Conservation (phyloP, 1,284 basidiomycete species). For the Inonotus hispidus region DNA sequence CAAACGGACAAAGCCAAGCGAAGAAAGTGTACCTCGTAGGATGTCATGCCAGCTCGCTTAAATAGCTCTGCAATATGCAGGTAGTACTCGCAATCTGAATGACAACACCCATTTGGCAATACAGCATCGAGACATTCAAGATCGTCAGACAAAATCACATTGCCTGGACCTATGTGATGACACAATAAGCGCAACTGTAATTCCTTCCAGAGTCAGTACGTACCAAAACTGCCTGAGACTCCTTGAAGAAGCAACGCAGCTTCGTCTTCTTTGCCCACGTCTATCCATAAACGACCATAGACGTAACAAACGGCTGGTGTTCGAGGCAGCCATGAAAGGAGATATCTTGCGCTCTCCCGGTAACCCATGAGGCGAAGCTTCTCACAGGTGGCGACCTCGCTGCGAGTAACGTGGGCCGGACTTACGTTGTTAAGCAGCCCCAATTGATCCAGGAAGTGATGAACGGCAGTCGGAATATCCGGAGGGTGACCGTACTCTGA, state of each 20-base stretch:
- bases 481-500: slow-evolving; percentile 41
- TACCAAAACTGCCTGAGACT: slow-evolving; percentile 76
- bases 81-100: slow-evolving; percentile 71
- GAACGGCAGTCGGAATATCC: slow-evolving; percentile 52
- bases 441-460: slow-evolving; percentile 59
- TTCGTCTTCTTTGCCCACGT: slow-evolving; percentile 69
- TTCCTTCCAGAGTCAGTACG: slow-evolving; percentile 26
- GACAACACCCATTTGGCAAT: slow-evolving; percentile 54
- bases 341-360: slow-evolving; percentile 53
- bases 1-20: slow-evolving; percentile 72
- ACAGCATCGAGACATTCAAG: slow-evolving; percentile 55
- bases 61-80: slow-evolving; percentile 72
- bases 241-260: slow-evolving; percentile 68
- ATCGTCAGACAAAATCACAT: slow-evolving; percentile 53
- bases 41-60: slow-evolving; percentile 49
- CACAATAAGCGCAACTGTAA: neutral
- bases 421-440: slow-evolving; percentile 63
- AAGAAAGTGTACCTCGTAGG: slow-evolving; percentile 69
- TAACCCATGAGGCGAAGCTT: slow-evolving; percentile 63
- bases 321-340: slow-evolving; percentile 70
- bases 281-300: slow-evolving; percentile 61
- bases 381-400: slow-evolving; percentile 70
- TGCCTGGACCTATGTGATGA: slow-evolving; percentile 42
- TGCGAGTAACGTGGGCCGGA: slow-evolving; percentile 55
- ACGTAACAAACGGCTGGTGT: slow-evolving; percentile 75